These are phyloP conservation scores for Elaeis guineensis DNA, from an alignment of 176 grass and related monocot species.

Conservation along the genomic window DNA sequence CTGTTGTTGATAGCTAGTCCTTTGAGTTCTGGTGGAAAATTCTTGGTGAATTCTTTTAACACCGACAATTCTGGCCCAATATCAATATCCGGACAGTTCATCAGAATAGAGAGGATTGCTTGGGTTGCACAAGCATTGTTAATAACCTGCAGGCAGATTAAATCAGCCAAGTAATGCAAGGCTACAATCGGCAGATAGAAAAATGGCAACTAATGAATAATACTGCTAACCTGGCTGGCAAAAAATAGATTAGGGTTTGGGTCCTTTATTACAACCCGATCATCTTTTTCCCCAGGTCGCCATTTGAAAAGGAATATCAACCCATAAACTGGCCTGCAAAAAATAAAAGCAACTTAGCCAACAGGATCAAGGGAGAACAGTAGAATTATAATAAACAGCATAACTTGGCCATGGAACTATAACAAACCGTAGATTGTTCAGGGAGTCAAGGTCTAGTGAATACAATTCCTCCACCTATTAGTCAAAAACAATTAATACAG, in stretches of 20 bases:
- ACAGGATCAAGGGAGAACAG: no score
- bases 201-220: not conserved
- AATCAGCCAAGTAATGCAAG: slow-evolving; percentile 11
- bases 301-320: slow-evolving; percentile 91
- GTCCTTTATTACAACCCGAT: slow-evolving; percentile 43
- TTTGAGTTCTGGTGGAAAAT: slow-evolving; percentile 82
- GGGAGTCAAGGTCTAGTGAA: slow-evolving; percentile 84
- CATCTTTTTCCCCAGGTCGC: slow-evolving; percentile 64
- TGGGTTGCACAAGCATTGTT: slow-evolving; percentile 92
- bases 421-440: slow-evolving; percentile 64
- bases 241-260: slow-evolving; percentile 55
- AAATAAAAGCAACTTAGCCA: not conserved
- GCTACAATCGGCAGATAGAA: not conserved
- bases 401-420: no score
- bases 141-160: slow-evolving; percentile 54
- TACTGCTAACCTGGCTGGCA: slow-evolving; percentile 45
- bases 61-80: slow-evolving; percentile 64
- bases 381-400: no score
- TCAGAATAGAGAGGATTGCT: slow-evolving; percentile 84
- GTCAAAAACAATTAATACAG: slow-evolving; percentile 12
- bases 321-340: slow-evolving; percentile 77
- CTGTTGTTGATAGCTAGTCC: slow-evolving; percentile 83
- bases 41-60: slow-evolving; percentile 86
- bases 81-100: slow-evolving; percentile 67
- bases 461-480: slow-evolving; percentile 94